Conservation (phyloP, 305 asterid species). For the Fraxinus ornus region DNA sequence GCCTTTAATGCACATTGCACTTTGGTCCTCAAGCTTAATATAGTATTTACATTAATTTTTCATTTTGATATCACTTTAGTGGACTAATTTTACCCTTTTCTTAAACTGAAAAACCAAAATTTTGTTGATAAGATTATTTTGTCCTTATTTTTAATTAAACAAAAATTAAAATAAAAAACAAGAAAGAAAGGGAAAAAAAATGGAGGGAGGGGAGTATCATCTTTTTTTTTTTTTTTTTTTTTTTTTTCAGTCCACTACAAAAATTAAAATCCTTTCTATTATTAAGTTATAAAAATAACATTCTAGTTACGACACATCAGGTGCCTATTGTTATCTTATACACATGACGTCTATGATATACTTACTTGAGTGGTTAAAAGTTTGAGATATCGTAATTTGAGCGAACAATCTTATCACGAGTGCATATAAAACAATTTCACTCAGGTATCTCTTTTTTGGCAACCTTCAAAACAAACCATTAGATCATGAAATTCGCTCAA, state of each 20-base stretch:
- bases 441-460: no score
- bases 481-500: no score
- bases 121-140: not conserved
- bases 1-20: not conserved
- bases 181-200: not conserved
- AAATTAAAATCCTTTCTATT: no score
- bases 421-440: not conserved
- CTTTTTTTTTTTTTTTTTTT: no score
- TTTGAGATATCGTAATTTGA: not conserved
- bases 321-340: not conserved
- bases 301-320: not conserved
- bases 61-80: not conserved
- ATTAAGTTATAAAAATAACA: not conserved
- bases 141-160: not conserved
- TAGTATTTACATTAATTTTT: not conserved
- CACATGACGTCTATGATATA: no score
- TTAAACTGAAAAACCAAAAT: not conserved
- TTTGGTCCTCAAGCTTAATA: not conserved
- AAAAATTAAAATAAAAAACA: no score
- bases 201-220: not conserved
- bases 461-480: no score
- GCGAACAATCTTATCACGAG: not conserved
- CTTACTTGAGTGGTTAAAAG: no score
- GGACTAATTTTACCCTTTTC: not conserved
- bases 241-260: not conserved